phyloP scores from a whole-genome alignment of 345 rosid genomes.

The Bruguiera gymnorhiza region DNA sequence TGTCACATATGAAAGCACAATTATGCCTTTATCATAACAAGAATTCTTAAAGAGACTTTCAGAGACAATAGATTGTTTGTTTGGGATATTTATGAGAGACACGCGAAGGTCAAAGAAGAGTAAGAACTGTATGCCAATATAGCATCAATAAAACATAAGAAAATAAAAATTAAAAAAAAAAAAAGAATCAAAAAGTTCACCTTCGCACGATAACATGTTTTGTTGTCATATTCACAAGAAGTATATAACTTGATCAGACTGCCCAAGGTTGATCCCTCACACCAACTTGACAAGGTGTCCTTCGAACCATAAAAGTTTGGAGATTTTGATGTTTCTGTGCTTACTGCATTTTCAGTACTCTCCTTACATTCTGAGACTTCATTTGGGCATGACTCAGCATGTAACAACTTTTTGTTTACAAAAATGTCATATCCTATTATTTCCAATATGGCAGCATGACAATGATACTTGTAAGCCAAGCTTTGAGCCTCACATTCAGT shows the following conservation, averaged over 20 bases:
- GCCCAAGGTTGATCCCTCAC: conserved; percentile 49
- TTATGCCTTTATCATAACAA: background rate
- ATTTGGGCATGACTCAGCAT: conserved; percentile 48
- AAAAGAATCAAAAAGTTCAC: conserved; percentile 16
- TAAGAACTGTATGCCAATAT: background rate
- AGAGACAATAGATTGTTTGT: background rate
- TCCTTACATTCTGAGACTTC: conserved; percentile 32
- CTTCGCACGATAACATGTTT: conserved; percentile 50
- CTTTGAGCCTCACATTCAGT: conserved; percentile 41
- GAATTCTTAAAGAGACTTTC: background rate
- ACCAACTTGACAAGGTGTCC: conserved; percentile 58
- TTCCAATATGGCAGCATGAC: conserved; percentile 70
- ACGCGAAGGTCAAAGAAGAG: background rate
- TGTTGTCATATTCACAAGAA: conserved; percentile 50
- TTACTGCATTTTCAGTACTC: conserved; percentile 27
- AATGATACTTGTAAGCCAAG: conserved; percentile 50
- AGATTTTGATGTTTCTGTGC: conserved; percentile 27
- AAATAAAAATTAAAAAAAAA: background rate
- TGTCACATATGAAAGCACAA: conserved; percentile 24
- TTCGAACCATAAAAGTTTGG: conserved; percentile 33
- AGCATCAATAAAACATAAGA: no score
- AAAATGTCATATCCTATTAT: conserved; percentile 76
- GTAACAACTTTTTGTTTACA: conserved; percentile 63
- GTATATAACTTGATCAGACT: conserved; percentile 56
- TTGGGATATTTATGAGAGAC: background rate